Evolutionary conservation across 768 basidiomycete genomes (phyloP).

Genomic region (Hericium alpestre): DNA sequence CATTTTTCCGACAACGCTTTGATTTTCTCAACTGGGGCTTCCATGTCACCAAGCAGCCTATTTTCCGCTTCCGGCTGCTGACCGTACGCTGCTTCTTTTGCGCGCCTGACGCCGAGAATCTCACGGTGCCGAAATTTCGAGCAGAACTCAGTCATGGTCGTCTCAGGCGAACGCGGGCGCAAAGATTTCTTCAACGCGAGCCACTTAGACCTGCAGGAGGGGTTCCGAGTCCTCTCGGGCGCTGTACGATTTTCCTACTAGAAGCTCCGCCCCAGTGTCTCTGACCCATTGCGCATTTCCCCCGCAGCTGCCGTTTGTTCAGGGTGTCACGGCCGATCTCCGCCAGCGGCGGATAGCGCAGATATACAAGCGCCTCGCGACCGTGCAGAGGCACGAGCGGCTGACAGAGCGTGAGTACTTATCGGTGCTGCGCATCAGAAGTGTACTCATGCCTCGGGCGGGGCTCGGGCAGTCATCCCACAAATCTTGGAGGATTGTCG

Average conservation of each 20-base stretch:
- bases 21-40: conserved; percentile 71
- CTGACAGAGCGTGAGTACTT: conserved; percentile 45
- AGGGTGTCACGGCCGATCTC: conserved; percentile 64
- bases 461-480: conserved; percentile 42
- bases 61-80: conserved; percentile 64
- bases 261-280: too few relatives aligned
- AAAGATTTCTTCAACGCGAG: conserved; percentile 60
- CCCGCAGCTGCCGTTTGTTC: conserved; percentile 60
- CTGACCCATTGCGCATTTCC: not conserved
- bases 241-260: too few relatives aligned
- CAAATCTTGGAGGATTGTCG: conserved; percentile 55
- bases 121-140: conserved; percentile 6
- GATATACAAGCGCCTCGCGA: conserved; percentile 63
- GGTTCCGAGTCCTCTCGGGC: conserved; percentile 70
- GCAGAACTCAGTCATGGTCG: conserved; percentile 64
- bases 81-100: conserved; percentile 33
- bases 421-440: conserved; percentile 7
- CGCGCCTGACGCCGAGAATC: not conserved
- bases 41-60: conserved; percentile 49
- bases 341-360: conserved; percentile 47
- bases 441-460: not conserved
- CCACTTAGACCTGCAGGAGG: conserved; percentile 66
- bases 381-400: conserved; percentile 51
- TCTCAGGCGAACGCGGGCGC: conserved; percentile 64
- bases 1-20: conserved; percentile 61